Evolutionary conservation across 352 stramenopile genomes (phyloP).

Genomic region (Pythium insidiosum): DNA sequence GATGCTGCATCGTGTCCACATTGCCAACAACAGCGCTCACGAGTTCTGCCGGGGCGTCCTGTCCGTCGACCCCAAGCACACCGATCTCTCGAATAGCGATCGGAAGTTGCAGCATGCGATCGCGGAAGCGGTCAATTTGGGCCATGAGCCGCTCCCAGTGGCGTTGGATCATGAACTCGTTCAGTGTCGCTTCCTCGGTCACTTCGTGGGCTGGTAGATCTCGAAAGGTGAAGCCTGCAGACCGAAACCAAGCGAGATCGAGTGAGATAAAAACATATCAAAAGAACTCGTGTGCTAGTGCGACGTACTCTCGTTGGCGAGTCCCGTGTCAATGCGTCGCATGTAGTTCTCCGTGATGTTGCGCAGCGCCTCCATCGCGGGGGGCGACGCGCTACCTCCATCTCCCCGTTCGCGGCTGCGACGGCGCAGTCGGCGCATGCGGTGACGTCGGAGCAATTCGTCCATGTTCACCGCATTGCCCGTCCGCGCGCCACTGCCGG

Average conservation of each 20-base stretch:
- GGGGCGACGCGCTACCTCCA: constrained; percentile 3
- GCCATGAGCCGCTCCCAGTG: constrained; percentile 8
- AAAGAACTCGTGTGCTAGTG: too few relatives aligned
- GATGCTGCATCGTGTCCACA: constrained; percentile 16
- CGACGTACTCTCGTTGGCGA: too few relatives aligned
- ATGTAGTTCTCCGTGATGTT: constrained; percentile 9
- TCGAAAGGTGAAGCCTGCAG: too few relatives aligned
- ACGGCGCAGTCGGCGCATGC: too few relatives aligned
- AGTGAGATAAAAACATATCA: too few relatives aligned
- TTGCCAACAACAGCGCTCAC: constrained; percentile 14
- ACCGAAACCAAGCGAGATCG: too few relatives aligned
- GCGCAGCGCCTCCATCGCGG: constrained; percentile 11
- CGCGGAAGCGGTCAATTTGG: constrained; percentile 8
- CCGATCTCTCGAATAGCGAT: constrained; percentile 12
- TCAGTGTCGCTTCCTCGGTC: too few relatives aligned
- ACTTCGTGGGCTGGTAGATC: too few relatives aligned
- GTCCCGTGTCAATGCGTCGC: too few relatives aligned
- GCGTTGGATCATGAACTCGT: constrained; percentile 4
- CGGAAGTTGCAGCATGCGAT: constrained; percentile 12
- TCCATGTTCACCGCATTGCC: constrained; percentile 3
- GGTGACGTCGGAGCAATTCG: constrained; percentile 12
- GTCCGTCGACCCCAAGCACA: constrained; percentile 6
- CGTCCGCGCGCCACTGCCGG: background rate
- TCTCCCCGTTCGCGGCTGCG: constrained; percentile 6
- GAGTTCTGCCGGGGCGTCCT: constrained; percentile 12